Base-by-base conservation (phyloP, 2,329 filamentous ascomycete genomes). In the Aspergillus ruber region DNA sequence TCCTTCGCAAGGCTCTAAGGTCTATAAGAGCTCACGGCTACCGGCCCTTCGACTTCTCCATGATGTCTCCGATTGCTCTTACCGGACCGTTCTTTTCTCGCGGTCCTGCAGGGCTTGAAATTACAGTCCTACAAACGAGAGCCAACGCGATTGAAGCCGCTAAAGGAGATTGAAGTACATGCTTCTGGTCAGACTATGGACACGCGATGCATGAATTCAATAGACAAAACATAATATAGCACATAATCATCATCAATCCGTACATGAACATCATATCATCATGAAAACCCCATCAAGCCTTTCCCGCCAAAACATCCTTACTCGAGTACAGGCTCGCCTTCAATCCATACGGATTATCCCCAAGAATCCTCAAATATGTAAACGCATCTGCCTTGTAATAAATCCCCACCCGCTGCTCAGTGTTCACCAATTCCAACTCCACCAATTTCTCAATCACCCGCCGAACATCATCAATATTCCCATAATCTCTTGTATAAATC, bases 351-450 rank as follows among this genome's bases (percentile, higher is more conserved):
- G 74, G 64, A 60, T 88, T 88, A 0, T 74, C 74, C 9, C 70
- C 73, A 13, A 73, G 73, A 47, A 88, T 80, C 3, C 80, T 80
- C 23, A 88, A 69, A 61, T 85, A 78, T 1, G 85, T 87, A 60
- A 78, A 87, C 1, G 79, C 82, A 72, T 88, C 84, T 56, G 79
- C 79, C 61, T 94, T 94, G 71, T 94, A 95, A 64, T 88, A 91
- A 20, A 39, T 39, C 43, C 93, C 82, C 1, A 74, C 69, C 41
- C 69, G 43, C 54, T 67, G 17, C 12, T 60, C 56, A 20, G 54
- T 51, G 6, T 61, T 56, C 13, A 85, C 73, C 33, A 93, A 68
- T 6, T 77, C 81, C 49, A 90, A 70, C 47, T 82, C 73, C 44
- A 77, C 76, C 51, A 94, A 66, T 54, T 73, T 77, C 49, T 73